Base-by-base conservation (phyloP, 2,329 filamentous ascomycete genomes). In the Microdochium bolleyi region DNA sequence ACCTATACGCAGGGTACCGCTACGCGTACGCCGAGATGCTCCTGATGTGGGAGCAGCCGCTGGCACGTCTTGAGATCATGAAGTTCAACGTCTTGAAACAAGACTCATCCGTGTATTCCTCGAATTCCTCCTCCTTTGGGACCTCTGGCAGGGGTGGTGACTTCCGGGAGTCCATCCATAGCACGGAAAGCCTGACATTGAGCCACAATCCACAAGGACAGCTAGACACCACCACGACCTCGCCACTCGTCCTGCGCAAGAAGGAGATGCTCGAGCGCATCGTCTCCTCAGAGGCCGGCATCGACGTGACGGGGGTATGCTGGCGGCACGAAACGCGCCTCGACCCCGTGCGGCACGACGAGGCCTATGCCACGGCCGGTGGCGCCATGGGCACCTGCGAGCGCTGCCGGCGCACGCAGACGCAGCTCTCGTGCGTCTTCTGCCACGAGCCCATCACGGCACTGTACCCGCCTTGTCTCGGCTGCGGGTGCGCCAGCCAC, bases 21-120 rank as follows among this genome's bases (percentile, higher is more conserved):
- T 79, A 81, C 55, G 75, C 78, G 1, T 88, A 88, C 59, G 83
- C 84, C n/a, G 82, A 86, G 65, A 77, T 87, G 67, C 73, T 88
- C 3, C 83, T 84, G 57, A 79, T 82, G 67, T 87, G 84, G 84
- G 73, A 75, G 2, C 77, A 83, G 53, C 82, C 82, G 0, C 68
- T 87, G 3, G 75, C 80, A 30, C 74, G 83, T 19, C 74, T 87
- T 1, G 84, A 88, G 62, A 78, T 88, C 25, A 75, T 87, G 68
- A 87, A 88, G 61, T 87, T 87, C 61, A 86, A 86, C 56, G 76
- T 81, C 3, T 69, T 87, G 38, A 78, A 78, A 52, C 77, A 79
- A 24, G 73, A 76, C 49, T 64, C 63, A 21, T 56, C 60, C 49
- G 59, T 63, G 52, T 22, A 57, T 44, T 61, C 66, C 21, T 54